Percentiles rank a stretch among this genome's conserved stretches.
phyloP scores from a whole-genome alignment of 352 stramenopile species.

The Pythium periplocum region DNA sequence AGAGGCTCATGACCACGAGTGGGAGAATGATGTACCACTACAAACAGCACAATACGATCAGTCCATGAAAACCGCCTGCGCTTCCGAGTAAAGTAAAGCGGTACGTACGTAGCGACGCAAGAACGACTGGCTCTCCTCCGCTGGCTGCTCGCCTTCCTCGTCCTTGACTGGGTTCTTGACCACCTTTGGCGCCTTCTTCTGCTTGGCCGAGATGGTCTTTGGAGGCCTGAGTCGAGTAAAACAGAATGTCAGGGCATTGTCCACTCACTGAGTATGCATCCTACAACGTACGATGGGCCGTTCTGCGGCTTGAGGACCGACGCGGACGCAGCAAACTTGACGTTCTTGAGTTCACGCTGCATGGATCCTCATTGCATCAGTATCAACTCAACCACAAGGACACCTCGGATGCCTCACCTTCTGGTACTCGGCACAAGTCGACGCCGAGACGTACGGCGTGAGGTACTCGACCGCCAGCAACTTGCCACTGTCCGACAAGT shows the following conservation, averaged over 20 bases:
- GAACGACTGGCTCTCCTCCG: slow-evolving; percentile 75
- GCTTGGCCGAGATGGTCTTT: slow-evolving; percentile 54
- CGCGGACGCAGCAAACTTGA: slow-evolving; percentile 52
- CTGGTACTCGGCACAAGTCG: slow-evolving; percentile 40
- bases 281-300: slow-evolving; percentile 50
- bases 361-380: neutral
- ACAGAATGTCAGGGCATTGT: neutral
- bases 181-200: slow-evolving; percentile 57
- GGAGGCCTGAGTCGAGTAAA: slow-evolving; percentile 31
- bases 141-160: slow-evolving; percentile 51
- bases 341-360: slow-evolving; percentile 48
- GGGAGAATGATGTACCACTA: slow-evolving; percentile 86
- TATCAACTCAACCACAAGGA: too few species aligned
- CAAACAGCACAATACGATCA: slow-evolving; percentile 4
- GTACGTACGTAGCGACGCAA: slow-evolving; percentile 79
- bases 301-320: slow-evolving; percentile 53
- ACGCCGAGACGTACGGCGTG: slow-evolving; percentile 41
- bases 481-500: slow-evolving; percentile 70
- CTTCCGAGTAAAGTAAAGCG: neutral
- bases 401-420: slow-evolving; percentile 22
- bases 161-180: slow-evolving; percentile 62
- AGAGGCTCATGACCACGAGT: slow-evolving; percentile 70
- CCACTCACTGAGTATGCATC: neutral
- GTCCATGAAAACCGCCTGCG: neutral
- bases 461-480: slow-evolving; percentile 81